A percentile compares a stretch with the other conserved stretches of the same genome.
Evolutionary conservation across 1,139 yeast species (phyloP).

Genomic region (Scheffersomyces illinoinensis): DNA sequence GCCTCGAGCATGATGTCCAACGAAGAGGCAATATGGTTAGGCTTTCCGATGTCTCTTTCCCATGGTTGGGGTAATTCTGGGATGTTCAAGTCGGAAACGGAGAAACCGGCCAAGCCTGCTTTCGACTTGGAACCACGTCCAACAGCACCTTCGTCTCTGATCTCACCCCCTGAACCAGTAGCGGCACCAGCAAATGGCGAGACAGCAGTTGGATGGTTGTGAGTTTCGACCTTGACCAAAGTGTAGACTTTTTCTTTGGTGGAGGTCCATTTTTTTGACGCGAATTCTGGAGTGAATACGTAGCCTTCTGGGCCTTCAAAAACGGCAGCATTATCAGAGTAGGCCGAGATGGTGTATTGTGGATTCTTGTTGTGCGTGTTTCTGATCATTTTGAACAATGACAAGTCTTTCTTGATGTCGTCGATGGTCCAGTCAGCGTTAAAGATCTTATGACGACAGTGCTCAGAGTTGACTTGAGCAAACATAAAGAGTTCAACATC

Average conservation of each 20-base stretch:
- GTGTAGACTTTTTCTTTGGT: constrained; percentile 81
- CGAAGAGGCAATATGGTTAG: constrained; percentile 89
- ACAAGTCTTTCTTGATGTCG: constrained; percentile 66
- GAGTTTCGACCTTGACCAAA: constrained; percentile 95
- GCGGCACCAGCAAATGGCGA: constrained; percentile 99
- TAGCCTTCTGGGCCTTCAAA: constrained; percentile 80
- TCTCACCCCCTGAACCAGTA: constrained; percentile 99
- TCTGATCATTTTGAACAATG: constrained; percentile 93
- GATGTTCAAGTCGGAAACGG: constrained; percentile 87
- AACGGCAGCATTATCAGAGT: constrained; percentile 98
- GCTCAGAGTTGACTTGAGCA: constrained; percentile 99
- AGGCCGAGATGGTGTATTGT: constrained; percentile 86
- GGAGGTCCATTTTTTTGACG: constrained; percentile 71
- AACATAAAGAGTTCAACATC: constrained; percentile 98
- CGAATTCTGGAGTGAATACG: constrained; percentile 74
- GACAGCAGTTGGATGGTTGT: constrained; percentile 98
- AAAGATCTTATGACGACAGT: constrained; percentile 98
- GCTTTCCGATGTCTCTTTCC: constrained; percentile 88
- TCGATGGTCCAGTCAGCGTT: constrained; percentile 99
- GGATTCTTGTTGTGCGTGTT: constrained; percentile 86
- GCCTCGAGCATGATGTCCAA: constrained; percentile 96
- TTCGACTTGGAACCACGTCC: constrained; percentile 98
- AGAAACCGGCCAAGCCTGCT: constrained; percentile 93
- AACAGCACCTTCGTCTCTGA: constrained; percentile 99
- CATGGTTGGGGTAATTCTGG: constrained; percentile 90